Conservation (phyloP, 2,329 filamentous ascomycete genomes). For the Verticillium klebahnii region DNA sequence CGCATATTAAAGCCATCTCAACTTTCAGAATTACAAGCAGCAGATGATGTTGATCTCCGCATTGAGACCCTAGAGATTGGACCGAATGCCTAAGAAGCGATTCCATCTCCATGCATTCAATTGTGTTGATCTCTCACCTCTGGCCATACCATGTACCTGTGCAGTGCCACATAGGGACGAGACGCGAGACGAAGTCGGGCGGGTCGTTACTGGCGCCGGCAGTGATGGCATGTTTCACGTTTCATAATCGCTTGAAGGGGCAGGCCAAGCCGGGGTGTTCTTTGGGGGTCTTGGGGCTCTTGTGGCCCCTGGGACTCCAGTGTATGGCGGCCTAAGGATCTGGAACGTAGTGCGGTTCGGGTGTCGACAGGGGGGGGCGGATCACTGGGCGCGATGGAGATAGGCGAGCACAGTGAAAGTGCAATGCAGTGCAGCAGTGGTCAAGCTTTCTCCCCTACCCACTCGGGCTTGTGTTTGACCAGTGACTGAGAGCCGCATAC, state of each 20-base stretch:
- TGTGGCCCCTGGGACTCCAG: not conserved
- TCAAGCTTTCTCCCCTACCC: not conserved
- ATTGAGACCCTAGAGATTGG: not conserved
- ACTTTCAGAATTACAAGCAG: not conserved
- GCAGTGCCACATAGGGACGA: not conserved
- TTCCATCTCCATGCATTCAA: not conserved
- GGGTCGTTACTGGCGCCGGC: not conserved
- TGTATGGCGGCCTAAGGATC: not conserved
- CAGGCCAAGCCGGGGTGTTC: not conserved
- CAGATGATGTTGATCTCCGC: not conserved
- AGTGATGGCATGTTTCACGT: not conserved
- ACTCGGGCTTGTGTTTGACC: not conserved
- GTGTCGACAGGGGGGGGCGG: not conserved
- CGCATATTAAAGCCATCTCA: not conserved
- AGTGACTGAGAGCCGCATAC: not conserved
- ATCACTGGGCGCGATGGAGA: not conserved
- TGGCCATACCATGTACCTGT: not conserved
- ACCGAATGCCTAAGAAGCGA: not conserved
- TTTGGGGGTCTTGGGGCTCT: not conserved
- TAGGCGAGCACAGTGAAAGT: not conserved
- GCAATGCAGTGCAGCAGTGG: not conserved
- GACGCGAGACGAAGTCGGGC: not conserved
- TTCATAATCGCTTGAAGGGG: not conserved
- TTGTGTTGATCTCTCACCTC: not conserved
- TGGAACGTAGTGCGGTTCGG: not conserved